Evolutionary conservation across 257 asterid species (phyloP).

Genomic region (Nyctanthes arbortristis): DNA sequence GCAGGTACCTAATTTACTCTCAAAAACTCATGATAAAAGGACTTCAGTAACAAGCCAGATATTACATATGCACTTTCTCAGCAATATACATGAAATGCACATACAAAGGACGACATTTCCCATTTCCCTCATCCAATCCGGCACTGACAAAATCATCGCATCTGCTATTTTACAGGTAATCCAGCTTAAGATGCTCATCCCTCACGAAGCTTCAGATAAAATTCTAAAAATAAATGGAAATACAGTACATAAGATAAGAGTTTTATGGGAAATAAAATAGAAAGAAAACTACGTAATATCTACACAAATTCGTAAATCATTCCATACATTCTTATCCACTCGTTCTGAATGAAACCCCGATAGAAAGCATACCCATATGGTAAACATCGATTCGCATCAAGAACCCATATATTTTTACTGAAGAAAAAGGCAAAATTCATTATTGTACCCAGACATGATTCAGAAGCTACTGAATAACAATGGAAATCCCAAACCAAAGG

Average conservation of each 20-base stretch:
- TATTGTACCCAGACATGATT: not conserved
- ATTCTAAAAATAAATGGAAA: not conserved
- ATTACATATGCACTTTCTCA: too few relatives aligned
- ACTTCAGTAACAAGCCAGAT: too few relatives aligned
- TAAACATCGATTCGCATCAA: not conserved
- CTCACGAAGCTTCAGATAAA: not conserved
- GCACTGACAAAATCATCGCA: not conserved
- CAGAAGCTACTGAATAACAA: not conserved
- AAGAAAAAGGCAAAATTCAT: not conserved
- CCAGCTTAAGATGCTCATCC: not conserved
- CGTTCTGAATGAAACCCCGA: conserved; percentile 31
- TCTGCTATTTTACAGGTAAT: not conserved
- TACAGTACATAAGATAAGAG: not conserved
- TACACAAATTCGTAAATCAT: not conserved
- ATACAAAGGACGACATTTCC: not conserved
- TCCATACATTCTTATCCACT: conserved; percentile 13
- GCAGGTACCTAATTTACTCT: not conserved
- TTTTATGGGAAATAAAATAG: not conserved
- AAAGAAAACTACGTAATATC: not conserved
- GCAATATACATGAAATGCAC: not conserved
- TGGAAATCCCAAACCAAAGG: not conserved
- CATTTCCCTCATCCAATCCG: too few relatives aligned
- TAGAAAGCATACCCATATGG: not conserved
- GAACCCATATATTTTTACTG: not conserved
- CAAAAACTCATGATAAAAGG: too few relatives aligned